Percentiles rank a stretch among this genome's conserved stretches.
These are phyloP conservation scores for Entoloma clypeatum DNA, from an alignment of 1,284 basidiomycete species.

Conservation along the genomic window DNA sequence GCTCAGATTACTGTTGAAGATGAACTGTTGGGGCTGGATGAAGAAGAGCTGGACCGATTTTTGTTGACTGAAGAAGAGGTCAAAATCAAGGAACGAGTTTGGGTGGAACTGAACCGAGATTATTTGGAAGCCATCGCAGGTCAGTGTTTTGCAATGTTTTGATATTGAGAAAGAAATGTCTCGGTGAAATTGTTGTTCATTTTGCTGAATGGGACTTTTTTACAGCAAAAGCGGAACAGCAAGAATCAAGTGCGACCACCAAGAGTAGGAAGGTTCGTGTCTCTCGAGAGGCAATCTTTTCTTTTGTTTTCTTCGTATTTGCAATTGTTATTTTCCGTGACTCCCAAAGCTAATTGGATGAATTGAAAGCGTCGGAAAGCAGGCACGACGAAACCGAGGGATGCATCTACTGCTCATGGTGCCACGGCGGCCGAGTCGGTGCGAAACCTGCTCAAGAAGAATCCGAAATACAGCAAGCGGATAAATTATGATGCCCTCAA, in stretches of 20 bases:
- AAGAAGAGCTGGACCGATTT: conserved; percentile 88
- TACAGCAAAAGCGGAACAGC: conserved; percentile 66
- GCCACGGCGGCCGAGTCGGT: conserved; percentile 79
- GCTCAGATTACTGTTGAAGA: conserved; percentile 41
- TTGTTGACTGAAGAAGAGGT: conserved; percentile 85
- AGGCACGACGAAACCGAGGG: conserved; percentile 64
- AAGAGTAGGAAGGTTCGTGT: conserved; percentile 74
- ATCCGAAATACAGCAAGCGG: conserved; percentile 79
- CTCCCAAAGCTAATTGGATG: conserved; percentile 8
- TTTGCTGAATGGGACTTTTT: conserved; percentile 42
- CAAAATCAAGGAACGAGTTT: conserved; percentile 88
- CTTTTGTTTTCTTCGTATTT: conserved; percentile 12
- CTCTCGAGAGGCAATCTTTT: conserved; percentile 31
- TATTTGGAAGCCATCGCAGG: conserved; percentile 89
- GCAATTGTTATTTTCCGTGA: conserved; percentile 15
- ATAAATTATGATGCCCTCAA: conserved; percentile 88
- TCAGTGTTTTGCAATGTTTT: conserved; percentile 37
- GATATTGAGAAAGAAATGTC: not conserved
- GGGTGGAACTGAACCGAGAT: conserved; percentile 95
- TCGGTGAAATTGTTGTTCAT: conserved; percentile 15
- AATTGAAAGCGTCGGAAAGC: conserved; percentile 60
- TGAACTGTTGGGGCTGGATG: conserved; percentile 81
- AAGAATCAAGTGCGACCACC: conserved; percentile 44
- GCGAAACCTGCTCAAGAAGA: conserved; percentile 76
- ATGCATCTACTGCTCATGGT: conserved; percentile 68